Conservation (phyloP, 2,329 filamentous ascomycete genomes). For the Cercospora sojina region DNA sequence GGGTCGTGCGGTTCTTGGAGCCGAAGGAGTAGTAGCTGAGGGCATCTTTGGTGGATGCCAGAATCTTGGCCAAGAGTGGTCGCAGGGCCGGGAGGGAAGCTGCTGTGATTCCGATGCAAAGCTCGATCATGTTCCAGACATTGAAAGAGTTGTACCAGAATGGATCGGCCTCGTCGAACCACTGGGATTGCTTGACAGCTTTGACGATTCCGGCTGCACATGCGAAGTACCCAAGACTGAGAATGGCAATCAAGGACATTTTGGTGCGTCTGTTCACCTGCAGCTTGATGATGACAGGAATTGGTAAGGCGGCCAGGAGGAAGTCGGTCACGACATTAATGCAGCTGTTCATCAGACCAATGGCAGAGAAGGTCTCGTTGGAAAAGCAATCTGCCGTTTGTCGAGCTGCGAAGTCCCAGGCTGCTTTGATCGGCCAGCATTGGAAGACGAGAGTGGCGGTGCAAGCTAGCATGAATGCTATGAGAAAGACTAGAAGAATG, state of each 20-base stretch:
- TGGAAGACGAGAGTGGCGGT: conserved; percentile 50
- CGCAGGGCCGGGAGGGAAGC: conserved; percentile 46
- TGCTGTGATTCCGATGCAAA: conserved; percentile 47
- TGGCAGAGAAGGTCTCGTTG: conserved; percentile 42
- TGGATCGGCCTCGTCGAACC: conserved; percentile 40
- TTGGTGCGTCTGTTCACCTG: conserved; percentile 47
- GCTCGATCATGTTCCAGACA: conserved; percentile 49
- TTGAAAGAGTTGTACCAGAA: conserved; percentile 44
- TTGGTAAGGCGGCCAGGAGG: conserved; percentile 44
- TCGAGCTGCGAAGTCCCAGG: conserved; percentile 44
- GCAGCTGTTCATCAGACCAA: conserved; percentile 50
- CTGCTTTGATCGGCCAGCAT: conserved; percentile 48
- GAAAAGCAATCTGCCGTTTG: conserved; percentile 47
- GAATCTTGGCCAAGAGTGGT: conserved; percentile 24
- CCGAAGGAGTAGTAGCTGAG: conserved; percentile 10
- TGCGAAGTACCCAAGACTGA: conserved; percentile 45
- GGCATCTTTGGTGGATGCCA: conserved; percentile 20
- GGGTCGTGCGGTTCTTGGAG: conserved; percentile 8
- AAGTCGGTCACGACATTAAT: conserved; percentile 45
- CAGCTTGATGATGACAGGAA: conserved; percentile 46
- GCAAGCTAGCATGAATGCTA: conserved; percentile 46
- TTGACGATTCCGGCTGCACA: conserved; percentile 48
- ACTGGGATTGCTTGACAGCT: conserved; percentile 40
- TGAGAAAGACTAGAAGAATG: conserved; percentile 42
- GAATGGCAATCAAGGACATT: conserved; percentile 39